Evolutionary conservation across 352 stramenopile species (phyloP), one percentile per base, ranked within the genome.

Genomic region (Globisporangium parvum): DNA sequence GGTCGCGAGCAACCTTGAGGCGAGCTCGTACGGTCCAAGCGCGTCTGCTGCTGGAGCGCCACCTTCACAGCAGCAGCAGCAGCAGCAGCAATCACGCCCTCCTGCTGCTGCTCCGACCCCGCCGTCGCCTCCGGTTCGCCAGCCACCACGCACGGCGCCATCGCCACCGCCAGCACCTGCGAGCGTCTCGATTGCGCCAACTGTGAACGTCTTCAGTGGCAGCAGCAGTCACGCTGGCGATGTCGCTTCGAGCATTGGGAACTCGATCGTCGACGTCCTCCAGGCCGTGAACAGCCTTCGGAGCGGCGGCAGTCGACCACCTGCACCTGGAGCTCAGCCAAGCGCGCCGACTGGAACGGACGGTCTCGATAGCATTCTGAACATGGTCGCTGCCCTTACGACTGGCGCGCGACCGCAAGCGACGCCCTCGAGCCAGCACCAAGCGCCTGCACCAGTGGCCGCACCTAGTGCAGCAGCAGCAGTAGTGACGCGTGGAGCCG

Each of bases 1-100:
- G 6, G 57, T 55, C 21, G 52, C 55, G 1, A 55, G 26, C n/a
- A 65, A 60, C 45, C 44, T 68, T 8, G 57, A 44, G 14, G n/a
- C 21, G n/a, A 62, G 44, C 18, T 66, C 51, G 46, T 68, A 51
- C 41, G 60, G 55, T 15, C 21, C 55, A 11, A 20, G 26, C 17
- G 26, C 35, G 46, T 11, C n/a, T 6, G 8, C 24, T 24, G 18
- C 49, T 11, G 12, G 20, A 11, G 18, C 23, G 14, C 31, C 57
- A 26, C 4, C 21, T 47, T 15, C 37, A 31, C 4, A 2, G 18
- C 24, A 20, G 6, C 26, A 21, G 4, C 24, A 20, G 6, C 26
- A 21, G 4, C 51, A 54, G 5, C 39, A 17, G 26, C 26, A 31
- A 31, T 39, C 20, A 18, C 8, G 10, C 24, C 31, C 37, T 28